Base-by-base conservation (phyloP, 1,139 yeast genomes). In the Diutina catenulata region DNA sequence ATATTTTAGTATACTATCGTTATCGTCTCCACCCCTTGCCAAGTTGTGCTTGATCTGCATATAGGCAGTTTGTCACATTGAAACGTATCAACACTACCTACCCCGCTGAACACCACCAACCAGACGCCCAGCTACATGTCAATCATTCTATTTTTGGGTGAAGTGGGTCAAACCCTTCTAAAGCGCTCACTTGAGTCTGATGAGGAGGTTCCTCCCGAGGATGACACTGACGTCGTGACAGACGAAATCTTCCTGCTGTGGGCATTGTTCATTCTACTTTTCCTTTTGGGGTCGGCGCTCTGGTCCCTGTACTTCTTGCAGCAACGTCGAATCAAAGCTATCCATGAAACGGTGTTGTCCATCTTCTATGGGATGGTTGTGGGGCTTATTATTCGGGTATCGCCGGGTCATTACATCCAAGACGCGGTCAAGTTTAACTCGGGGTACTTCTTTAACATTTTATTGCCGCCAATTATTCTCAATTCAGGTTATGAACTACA, bases 331-430 rank as follows among this genome's bases (percentile, higher is more conserved):
- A 88, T 93, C 47, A 88, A 86, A 54, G 95, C 95, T 2, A 76
- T 93, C 14, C 99, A 93, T 57, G 99, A 93, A 61, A 91, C 98
- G 0, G 98, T 93, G 35, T 64, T 93, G 38, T 86, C 97, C 1
- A 91, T 93, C 45, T 87, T 91, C 54, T 86, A 91, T 50, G 99
- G 99, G 24, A 88, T 87, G 97, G 69, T 86, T 38, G 95, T 93
- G 21, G 99, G 99, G 0, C 60, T 93, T 36, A 74, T 91, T 35
- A 87, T 93, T 44, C 71, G 98, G 47, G 70, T 88, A 19, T 72
- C 86, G 4, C 98, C 98, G 0, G 98, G 98, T 27, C 97, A 87
- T 56, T 87, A 86, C 55, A 93, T 93, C 48, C 98, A 93, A 60
- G 94, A 88, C 52, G 88, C 95, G 7, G 96, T 93, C 39, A 87